Evolutionary conservation across 2,329 filamentous ascomycete genomes (phyloP).

Genomic region (Claviceps arundinis): DNA sequence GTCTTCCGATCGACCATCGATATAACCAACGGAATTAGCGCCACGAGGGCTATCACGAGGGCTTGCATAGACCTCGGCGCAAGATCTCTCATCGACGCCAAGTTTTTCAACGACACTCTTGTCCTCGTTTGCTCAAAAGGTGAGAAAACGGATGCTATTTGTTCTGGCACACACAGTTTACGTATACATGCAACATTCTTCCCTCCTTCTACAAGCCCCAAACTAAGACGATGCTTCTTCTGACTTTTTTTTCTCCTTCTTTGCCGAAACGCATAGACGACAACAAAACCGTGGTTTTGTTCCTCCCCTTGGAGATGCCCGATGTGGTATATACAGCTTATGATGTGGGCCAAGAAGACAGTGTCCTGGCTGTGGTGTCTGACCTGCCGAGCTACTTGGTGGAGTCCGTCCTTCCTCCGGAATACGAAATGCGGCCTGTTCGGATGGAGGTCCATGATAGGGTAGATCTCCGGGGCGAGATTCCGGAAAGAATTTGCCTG

Average conservation of each 20-base stretch:
- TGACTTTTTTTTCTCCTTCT: background rate
- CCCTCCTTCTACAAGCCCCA: background rate
- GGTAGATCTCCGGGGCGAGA: conserved; percentile 29
- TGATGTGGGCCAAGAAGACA: conserved; percentile 10
- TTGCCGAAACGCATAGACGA: conserved; percentile 8
- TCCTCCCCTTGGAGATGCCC: conserved; percentile 24
- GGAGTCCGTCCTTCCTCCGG: conserved; percentile 16
- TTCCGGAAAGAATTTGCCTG: conserved; percentile 37
- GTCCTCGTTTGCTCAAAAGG: conserved; percentile 42
- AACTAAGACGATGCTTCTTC: background rate
- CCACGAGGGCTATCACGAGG: conserved; percentile 23
- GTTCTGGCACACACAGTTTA: background rate
- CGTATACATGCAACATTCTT: background rate
- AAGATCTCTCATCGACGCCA: conserved; percentile 44
- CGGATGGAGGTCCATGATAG: conserved; percentile 39
- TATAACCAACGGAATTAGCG: conserved; percentile 47
- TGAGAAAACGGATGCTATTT: conserved; percentile 8
- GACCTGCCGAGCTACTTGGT: conserved; percentile 7
- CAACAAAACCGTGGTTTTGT: conserved; percentile 15
- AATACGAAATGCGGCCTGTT: conserved; percentile 21
- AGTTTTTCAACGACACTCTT: conserved; percentile 53
- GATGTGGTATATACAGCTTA: conserved; percentile 25
- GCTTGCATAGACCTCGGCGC: conserved; percentile 28
- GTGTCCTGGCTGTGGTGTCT: conserved; percentile 4
- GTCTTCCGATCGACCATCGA: conserved; percentile 40